Conservation (phyloP, 2,329 filamentous ascomycete genomes). For the Purpureocillium takamizusanense region DNA sequence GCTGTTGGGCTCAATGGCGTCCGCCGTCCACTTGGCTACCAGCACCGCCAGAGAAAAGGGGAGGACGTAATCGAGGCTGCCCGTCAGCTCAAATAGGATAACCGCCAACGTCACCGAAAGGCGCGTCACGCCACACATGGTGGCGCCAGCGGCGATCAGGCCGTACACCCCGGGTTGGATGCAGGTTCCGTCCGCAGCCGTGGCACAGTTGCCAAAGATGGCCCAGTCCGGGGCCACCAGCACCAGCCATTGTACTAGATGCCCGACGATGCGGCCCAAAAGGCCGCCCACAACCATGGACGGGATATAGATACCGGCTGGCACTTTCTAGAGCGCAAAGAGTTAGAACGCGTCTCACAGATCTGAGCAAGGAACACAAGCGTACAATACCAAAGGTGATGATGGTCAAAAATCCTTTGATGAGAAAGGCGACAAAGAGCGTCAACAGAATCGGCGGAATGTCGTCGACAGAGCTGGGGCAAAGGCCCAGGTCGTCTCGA, state of each 20-base stretch:
- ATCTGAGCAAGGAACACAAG: too few relatives aligned
- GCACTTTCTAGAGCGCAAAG: constrained; percentile 56
- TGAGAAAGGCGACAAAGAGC: constrained; percentile 69
- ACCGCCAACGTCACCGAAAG: constrained; percentile 89
- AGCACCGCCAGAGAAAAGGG: constrained; percentile 89
- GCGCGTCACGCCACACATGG: constrained; percentile 95
- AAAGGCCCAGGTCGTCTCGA: constrained; percentile 63
- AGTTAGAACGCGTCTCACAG: too few relatives aligned
- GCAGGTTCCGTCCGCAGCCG: constrained; percentile 65
- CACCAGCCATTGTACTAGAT: constrained; percentile 74
- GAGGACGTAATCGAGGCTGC: constrained; percentile 87
- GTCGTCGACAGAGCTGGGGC: constrained; percentile 60
- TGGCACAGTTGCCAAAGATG: constrained; percentile 67
- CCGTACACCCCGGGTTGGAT: constrained; percentile 97
- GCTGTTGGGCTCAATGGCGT: constrained; percentile 86
- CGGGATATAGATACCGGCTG: constrained; percentile 93
- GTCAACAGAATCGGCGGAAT: constrained; percentile 71
- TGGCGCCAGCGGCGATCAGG: constrained; percentile 86
- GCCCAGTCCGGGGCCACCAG: constrained; percentile 61
- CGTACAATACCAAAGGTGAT: constrained; percentile 79
- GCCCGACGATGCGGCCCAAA: constrained; percentile 80
- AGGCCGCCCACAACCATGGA: constrained; percentile 97
- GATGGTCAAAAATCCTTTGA: constrained; percentile 82
- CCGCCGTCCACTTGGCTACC: constrained; percentile 96
- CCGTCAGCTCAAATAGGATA: constrained; percentile 92